Percentiles rank a stretch among this genome's conserved stretches.
phyloP scores from a whole-genome alignment of 495 filamentous ascomycete species.

The Recurvomyces mirabilis region DNA sequence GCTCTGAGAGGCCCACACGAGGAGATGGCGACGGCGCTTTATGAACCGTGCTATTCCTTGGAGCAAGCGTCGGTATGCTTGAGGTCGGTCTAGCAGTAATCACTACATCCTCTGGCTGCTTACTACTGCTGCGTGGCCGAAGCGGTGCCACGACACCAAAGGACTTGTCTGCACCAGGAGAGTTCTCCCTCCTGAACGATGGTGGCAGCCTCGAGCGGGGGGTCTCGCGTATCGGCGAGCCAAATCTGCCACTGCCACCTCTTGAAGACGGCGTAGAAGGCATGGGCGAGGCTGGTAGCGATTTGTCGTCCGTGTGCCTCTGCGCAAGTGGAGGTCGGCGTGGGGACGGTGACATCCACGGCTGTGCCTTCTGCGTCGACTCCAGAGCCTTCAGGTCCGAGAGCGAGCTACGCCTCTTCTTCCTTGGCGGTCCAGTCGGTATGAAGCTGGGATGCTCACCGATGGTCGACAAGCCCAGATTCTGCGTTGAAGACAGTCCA shows the following conservation, averaged over 20 bases:
- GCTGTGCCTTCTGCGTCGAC: constrained; percentile 13
- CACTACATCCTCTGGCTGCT: constrained; percentile 38
- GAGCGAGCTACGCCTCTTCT: constrained; percentile 83
- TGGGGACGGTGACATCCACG: constrained; percentile 26
- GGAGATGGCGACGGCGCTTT: constrained; percentile 8
- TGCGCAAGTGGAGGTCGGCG: constrained; percentile 8
- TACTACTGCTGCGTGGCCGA: constrained; percentile 22
- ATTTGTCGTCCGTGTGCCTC: constrained; percentile 16
- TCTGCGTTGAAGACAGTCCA: constrained; percentile 3
- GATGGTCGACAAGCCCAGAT: constrained; percentile 33
- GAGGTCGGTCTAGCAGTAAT: constrained; percentile 22
- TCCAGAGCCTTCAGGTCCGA: constrained; percentile 64
- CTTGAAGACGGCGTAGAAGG: constrained; percentile 21
- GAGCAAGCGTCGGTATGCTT: constrained; percentile 40
- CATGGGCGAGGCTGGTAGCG: constrained; percentile 18
- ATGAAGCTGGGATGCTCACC: constrained; percentile 30
- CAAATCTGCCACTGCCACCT: constrained; percentile 19
- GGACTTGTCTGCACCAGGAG: constrained; percentile 20
- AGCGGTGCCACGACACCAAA: constrained; percentile 3
- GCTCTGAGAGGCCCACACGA: constrained; percentile 40
- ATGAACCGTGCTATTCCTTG: constrained; percentile 1
- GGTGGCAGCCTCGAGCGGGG: constrained; percentile 16
- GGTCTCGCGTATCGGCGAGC: constrained; percentile 18
- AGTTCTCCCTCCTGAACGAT: constrained; percentile 29
- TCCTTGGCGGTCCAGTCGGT: constrained; percentile 40